Conservation (phyloP, 192 early-diverging fungal genomes). For the Helicostylum pulchrum region DNA sequence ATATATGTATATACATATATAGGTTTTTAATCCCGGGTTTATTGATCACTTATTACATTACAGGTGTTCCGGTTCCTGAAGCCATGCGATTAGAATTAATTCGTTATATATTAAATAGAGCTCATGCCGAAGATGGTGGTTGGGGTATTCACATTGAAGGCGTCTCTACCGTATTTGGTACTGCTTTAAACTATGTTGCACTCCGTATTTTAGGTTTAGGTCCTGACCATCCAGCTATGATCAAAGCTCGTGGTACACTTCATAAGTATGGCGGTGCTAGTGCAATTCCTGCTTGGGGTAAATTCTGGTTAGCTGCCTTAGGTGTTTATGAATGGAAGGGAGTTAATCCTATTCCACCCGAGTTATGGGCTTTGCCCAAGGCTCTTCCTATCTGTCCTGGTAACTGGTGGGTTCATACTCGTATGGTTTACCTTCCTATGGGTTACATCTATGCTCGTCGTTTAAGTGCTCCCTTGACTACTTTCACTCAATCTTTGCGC, state of each 20-base stretch:
- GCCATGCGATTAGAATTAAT: constrained; percentile 73
- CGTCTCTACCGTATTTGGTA: constrained; percentile 92
- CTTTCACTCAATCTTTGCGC: constrained; percentile 74
- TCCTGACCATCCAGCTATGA: constrained; percentile 83
- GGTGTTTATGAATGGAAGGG: constrained; percentile 95
- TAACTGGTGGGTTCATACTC: constrained; percentile 92
- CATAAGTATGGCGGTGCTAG: constrained; percentile 83
- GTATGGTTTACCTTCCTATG: constrained; percentile 95
- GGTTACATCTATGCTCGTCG: constrained; percentile 81
- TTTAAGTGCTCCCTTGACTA: constrained; percentile 55
- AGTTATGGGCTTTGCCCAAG: constrained; percentile 87
- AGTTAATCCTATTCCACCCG: constrained; percentile 93
- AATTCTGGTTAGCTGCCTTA: constrained; percentile 94
- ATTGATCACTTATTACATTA: constrained; percentile 86
- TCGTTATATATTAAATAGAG: constrained; percentile 82
- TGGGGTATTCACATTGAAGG: constrained; percentile 98
- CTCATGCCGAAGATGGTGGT: constrained; percentile 84
- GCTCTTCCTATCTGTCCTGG: constrained; percentile 81
- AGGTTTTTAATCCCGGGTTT: constrained; percentile 89
- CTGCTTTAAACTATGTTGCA: constrained; percentile 89
- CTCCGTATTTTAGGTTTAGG: constrained; percentile 84
- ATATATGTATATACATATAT: too few species aligned
- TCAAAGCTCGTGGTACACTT: constrained; percentile 76
- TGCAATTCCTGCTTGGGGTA: constrained; percentile 92
- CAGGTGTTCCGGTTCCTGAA: constrained; percentile 62